These are phyloP conservation scores for Debaryomycetaceae sp. DNA, from an alignment of 1,139 yeast genomes.

Conservation along the genomic window DNA sequence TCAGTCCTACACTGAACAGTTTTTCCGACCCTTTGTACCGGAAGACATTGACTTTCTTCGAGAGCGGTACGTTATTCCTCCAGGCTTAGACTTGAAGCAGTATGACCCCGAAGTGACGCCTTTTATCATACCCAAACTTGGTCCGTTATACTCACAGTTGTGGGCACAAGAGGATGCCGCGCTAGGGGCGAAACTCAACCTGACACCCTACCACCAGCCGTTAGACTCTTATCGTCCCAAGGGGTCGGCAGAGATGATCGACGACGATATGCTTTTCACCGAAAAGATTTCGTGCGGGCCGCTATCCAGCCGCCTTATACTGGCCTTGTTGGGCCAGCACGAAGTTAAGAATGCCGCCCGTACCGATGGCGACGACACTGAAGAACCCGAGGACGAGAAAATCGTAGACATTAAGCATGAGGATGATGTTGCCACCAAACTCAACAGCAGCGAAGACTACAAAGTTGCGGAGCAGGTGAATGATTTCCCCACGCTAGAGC, in stretches of 20 bases:
- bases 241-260: conserved; percentile 49
- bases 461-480: conserved; percentile 22
- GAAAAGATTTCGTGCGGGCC: conserved; percentile 89
- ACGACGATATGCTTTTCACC: conserved; percentile 56
- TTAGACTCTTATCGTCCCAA: conserved; percentile 43
- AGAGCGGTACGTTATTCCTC: conserved; percentile 47
- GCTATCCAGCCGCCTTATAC: conserved; percentile 67
- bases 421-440: conserved; percentile 26
- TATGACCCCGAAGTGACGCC: conserved; percentile 64
- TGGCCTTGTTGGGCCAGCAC: conserved; percentile 62
- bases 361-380: conserved; percentile 17
- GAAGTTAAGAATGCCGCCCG: conserved; percentile 15
- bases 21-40: conserved; percentile 62
- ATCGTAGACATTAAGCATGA: conserved; percentile 3
- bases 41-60: conserved; percentile 73
- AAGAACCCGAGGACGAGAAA: conserved; percentile 8
- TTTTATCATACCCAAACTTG: conserved; percentile 71
- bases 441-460: conserved; percentile 26
- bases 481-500: conserved; percentile 78
- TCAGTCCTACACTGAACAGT: conserved; percentile 76
- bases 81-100: conserved; percentile 32
- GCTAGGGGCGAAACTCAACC: conserved; percentile 27
- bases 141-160: conserved; percentile 66
- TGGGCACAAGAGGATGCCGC: conserved; percentile 80
- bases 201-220: conserved; percentile 27